phyloP scores from a whole-genome alignment of 139 green algal genomes.

The Coccomyxa sp. region DNA sequence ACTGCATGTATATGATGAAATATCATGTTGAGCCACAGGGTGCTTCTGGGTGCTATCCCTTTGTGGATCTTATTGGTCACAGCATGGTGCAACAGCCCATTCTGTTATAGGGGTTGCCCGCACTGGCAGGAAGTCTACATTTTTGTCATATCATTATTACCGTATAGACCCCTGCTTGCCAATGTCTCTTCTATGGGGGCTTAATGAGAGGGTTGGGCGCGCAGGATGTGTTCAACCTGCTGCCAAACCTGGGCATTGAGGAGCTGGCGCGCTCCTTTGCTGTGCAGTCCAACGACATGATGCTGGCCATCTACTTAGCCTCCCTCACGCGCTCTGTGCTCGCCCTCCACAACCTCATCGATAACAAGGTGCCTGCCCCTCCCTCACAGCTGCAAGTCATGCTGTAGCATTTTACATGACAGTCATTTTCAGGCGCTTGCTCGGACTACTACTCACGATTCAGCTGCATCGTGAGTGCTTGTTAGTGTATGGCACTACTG shows the following conservation, averaged over 20 bases:
- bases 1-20: too few relatives aligned
- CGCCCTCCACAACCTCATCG: constrained; percentile 96
- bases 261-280: constrained; percentile 62
- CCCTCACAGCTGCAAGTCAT: background rate
- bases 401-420: background rate
- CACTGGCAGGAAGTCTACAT: too few relatives aligned
- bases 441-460: background rate
- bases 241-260: constrained; percentile 94
- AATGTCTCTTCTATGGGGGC: too few relatives aligned
- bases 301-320: constrained; percentile 91
- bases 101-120: too few relatives aligned
- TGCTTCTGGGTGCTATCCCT: too few relatives aligned
- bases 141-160: too few relatives aligned
- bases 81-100: too few relatives aligned
- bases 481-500: background rate
- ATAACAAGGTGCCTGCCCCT: constrained; percentile 64
- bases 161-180: too few relatives aligned
- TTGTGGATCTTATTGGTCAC: too few relatives aligned
- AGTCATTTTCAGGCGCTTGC: background rate
- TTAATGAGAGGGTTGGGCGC: background rate
- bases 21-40: too few relatives aligned
- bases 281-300: constrained; percentile 98
- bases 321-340: constrained; percentile 87
- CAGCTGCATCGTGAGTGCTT: background rate
- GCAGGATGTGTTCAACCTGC: constrained; percentile 96